phyloP scores from a whole-genome alignment of 2,329 filamentous ascomycete species.

The Aspergillus costaricaensis region DNA sequence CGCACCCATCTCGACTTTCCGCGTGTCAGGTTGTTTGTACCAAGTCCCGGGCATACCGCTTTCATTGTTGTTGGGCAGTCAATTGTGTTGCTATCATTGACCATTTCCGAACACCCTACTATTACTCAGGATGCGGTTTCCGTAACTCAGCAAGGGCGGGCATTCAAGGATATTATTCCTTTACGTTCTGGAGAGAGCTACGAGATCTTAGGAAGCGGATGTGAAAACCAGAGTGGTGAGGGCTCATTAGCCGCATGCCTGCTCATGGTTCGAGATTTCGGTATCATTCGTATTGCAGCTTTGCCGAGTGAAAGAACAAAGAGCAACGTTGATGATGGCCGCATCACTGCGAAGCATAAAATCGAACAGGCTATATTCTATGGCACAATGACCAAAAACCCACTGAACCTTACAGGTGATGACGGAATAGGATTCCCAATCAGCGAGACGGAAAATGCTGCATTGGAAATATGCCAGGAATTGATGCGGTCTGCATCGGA shows the following conservation, averaged over 20 bases:
- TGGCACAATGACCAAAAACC: constrained; percentile 76
- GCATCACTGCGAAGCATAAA: constrained; percentile 80
- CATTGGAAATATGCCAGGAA: constrained; percentile 74
- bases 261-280: constrained; percentile 59
- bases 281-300: constrained; percentile 57
- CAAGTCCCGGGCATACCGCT: constrained; percentile 75
- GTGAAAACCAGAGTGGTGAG: constrained; percentile 48
- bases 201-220: constrained; percentile 52
- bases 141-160: constrained; percentile 62
- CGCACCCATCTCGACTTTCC: constrained; percentile 40
- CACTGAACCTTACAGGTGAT: constrained; percentile 78
- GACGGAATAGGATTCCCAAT: constrained; percentile 66
- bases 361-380: constrained; percentile 95
- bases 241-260: constrained; percentile 47
- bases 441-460: constrained; percentile 73
- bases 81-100: constrained; percentile 74
- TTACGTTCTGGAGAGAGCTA: constrained; percentile 61
- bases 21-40: constrained; percentile 72
- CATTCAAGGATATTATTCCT: constrained; percentile 85
- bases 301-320: constrained; percentile 41
- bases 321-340: constrained; percentile 50
- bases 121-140: constrained; percentile 74
- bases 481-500: constrained; percentile 76
- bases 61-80: constrained; percentile 80
- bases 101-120: constrained; percentile 67